These are phyloP conservation scores for Colletotrichum cordylinicola DNA, from an alignment of 2,329 filamentous ascomycete genomes.

Conservation along the genomic window DNA sequence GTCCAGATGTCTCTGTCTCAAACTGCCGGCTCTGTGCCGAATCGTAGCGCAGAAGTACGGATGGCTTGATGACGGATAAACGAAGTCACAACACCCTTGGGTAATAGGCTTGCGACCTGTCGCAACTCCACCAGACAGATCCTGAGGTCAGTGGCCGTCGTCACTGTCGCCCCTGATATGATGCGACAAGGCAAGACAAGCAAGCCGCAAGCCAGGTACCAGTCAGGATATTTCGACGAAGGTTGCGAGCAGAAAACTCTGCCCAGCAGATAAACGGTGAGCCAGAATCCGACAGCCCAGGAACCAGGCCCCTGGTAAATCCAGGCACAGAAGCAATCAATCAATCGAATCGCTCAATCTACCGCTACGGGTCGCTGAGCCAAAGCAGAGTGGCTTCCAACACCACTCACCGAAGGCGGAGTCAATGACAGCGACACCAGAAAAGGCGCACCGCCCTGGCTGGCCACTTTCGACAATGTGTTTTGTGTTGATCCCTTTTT, in stretches of 20 bases:
- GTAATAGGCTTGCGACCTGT: background rate
- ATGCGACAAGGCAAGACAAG: background rate
- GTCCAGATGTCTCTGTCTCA: constrained; percentile 8
- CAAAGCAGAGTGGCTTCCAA: background rate
- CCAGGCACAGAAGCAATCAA: background rate
- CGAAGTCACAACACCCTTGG: background rate
- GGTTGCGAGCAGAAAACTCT: background rate
- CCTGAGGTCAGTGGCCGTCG: background rate
- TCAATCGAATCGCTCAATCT: background rate
- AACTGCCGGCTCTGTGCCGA: constrained; percentile 10
- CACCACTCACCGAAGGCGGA: background rate
- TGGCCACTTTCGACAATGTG: background rate
- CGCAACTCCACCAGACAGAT: background rate
- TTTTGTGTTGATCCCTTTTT: background rate
- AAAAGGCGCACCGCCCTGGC: background rate
- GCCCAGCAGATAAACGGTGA: background rate
- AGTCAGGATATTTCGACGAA: background rate
- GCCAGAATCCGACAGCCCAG: background rate
- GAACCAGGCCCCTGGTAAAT: constrained; percentile 11
- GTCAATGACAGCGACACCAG: background rate
- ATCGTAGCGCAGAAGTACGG: background rate
- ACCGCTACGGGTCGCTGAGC: background rate
- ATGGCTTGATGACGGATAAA: background rate
- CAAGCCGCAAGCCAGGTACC: background rate
- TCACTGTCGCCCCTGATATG: background rate